A percentile compares a stretch with the other conserved stretches of the same genome.
Conservation (phyloP, 306 rosid genomes). For the Vachellia pachyceras region DNA sequence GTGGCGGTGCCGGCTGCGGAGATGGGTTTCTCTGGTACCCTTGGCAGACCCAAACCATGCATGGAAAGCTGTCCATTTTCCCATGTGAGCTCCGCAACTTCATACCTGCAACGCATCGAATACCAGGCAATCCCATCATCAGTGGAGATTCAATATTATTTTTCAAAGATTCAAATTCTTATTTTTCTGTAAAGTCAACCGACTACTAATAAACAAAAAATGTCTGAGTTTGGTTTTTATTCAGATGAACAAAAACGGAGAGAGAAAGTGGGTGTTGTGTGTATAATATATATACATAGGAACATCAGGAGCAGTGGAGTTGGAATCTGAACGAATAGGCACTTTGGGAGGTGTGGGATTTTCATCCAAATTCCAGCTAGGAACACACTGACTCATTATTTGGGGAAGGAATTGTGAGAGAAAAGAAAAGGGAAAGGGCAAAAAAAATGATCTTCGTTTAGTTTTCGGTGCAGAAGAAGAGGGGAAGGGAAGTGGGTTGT, state of each 20-base stretch:
- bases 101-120: conserved; percentile 63
- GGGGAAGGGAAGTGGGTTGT: not conserved
- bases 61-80: conserved; percentile 81
- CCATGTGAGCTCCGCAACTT: conserved; percentile 93
- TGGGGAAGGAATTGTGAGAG: not conserved
- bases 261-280: not conserved
- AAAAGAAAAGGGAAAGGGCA: too few species aligned
- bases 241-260: not conserved
- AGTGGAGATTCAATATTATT: not conserved
- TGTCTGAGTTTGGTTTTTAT: not conserved
- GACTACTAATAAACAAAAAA: too few species aligned
- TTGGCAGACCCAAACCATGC: conserved; percentile 80
- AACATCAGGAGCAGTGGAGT: conserved; percentile 56
- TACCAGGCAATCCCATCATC: not conserved
- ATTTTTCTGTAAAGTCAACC: too few species aligned
- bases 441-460: not conserved
- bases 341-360: conserved; percentile 36
- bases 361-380: conserved; percentile 78
- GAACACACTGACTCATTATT: conserved; percentile 95
- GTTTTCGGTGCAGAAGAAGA: not conserved
- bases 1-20: not conserved
- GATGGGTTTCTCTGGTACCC: conserved; percentile 41
- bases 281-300: conserved; percentile 43
- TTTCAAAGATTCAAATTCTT: not conserved
- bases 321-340: conserved; percentile 58